These are phyloP conservation scores for Backusella macrospora DNA, from an alignment of 192 early-diverging fungal genomes.

Conservation along the genomic window DNA sequence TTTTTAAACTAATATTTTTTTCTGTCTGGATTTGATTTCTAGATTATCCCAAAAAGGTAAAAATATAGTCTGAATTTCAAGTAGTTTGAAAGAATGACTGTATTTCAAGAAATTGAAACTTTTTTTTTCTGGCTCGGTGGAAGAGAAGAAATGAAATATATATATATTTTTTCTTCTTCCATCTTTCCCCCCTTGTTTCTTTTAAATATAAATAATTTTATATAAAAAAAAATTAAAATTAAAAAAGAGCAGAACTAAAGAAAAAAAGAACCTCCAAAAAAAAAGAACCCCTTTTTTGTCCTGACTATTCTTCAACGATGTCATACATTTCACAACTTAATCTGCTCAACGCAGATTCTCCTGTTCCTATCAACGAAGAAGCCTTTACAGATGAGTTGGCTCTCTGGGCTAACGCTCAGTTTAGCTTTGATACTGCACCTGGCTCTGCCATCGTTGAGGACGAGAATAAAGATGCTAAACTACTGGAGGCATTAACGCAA, in stretches of 20 bases:
- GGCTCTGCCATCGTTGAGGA: conserved; percentile 48
- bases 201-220: not conserved
- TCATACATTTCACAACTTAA: conserved; percentile 35
- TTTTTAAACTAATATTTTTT: too few species aligned
- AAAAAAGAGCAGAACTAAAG: not conserved
- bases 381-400: conserved; percentile 68
- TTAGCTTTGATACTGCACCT: conserved; percentile 63
- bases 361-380: conserved; percentile 54
- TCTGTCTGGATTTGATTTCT: too few species aligned
- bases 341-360: conserved; percentile 34
- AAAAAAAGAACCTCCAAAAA: not conserved
- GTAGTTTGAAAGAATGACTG: too few species aligned
- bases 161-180: too few species aligned
- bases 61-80: too few species aligned
- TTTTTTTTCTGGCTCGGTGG: too few species aligned
- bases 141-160: too few species aligned
- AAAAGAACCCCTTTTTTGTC: not conserved
- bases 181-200: too few species aligned
- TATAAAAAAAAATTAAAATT: not conserved
- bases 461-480: conserved; percentile 26
- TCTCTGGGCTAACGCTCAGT: conserved; percentile 76
- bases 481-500: conserved; percentile 9
- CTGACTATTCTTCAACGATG: conserved; percentile 30
- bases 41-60: too few species aligned
- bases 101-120: too few species aligned